Evolutionary conservation across 2,329 filamentous ascomycete species (phyloP).

Genomic region (Rhinocladiella similis): DNA sequence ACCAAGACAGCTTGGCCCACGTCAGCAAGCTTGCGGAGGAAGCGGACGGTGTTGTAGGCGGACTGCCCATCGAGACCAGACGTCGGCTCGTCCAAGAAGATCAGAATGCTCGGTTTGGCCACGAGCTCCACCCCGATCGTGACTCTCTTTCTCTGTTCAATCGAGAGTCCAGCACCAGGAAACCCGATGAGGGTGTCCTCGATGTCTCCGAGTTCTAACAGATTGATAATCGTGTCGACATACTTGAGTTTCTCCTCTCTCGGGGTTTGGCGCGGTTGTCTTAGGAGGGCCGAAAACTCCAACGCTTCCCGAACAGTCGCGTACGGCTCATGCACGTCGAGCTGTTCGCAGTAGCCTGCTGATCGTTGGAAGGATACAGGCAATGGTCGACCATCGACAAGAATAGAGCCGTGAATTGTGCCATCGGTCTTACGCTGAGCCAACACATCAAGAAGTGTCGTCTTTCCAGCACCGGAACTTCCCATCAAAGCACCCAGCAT

Average conservation of each 20-base stretch:
- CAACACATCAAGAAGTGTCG: slow-evolving; percentile 71
- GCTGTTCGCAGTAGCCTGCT: slow-evolving; percentile 69
- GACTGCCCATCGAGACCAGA: slow-evolving; percentile 68
- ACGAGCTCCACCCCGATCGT: slow-evolving; percentile 73
- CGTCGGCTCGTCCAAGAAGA: slow-evolving; percentile 72
- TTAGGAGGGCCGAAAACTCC: slow-evolving; percentile 64
- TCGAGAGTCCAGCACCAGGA: slow-evolving; percentile 49
- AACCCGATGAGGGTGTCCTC: slow-evolving; percentile 62
- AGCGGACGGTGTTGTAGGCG: slow-evolving; percentile 65
- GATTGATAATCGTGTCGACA: slow-evolving; percentile 63
- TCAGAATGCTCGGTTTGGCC: slow-evolving; percentile 64
- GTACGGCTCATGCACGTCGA: slow-evolving; percentile 67
- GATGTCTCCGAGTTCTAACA: slow-evolving; percentile 63
- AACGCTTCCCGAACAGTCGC: slow-evolving; percentile 66
- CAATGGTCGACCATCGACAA: slow-evolving; percentile 64
- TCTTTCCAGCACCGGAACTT: slow-evolving; percentile 74
- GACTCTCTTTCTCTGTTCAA: slow-evolving; percentile 68
- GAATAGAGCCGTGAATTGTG: slow-evolving; percentile 62
- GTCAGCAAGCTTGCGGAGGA: slow-evolving; percentile 64
- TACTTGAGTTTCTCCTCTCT: slow-evolving; percentile 63
- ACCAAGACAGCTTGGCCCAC: slow-evolving; percentile 69
- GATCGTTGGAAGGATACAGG: slow-evolving; percentile 64
- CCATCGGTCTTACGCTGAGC: slow-evolving; percentile 69
- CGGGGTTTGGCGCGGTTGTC: slow-evolving; percentile 55
- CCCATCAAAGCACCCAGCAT: slow-evolving; percentile 77